Base-by-base conservation (phyloP, 805 yeast genomes). In the Brettanomyces nanus region DNA sequence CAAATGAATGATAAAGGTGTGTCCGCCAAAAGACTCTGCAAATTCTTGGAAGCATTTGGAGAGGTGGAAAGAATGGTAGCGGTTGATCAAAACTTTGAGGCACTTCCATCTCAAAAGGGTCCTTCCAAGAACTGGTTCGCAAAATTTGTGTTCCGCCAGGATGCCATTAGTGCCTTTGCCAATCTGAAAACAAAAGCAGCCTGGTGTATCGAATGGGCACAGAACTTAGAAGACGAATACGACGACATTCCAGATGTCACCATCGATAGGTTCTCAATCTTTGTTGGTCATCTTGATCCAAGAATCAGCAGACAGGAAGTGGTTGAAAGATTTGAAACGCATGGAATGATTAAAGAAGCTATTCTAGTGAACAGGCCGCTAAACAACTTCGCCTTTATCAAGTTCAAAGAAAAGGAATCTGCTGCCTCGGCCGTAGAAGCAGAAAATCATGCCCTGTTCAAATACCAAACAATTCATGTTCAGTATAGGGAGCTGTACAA, bases 381-480 rank as follows among this genome's bases (percentile, higher is more conserved):
- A 35, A 65, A 64, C 35, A 66, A 72, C 22, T 85, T 83, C 66
- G 95, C 94, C 1, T 85, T 86, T 51, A 73, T 86, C 43, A 73
- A 73, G 41, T 86, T 65, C 51, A 66, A 65, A 26, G 65, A 69
- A 9, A 87, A 80, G 48, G 69, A 71, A 18, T 75, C 92, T 18
- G 95, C 95, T 6, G 94, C 92, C 4, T 69, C 84, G 34, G 95
- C 95, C 1, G 85, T 86, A 38, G 94, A 85, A 56, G 69, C 78
- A 44, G 92, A 84, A 53, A 85, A 87, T 53, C 95, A 85, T 59
- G 69, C 94, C 3, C 71, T 79, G 56, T 76, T 86, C 52, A 62
- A 75, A 49, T 76, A 74, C 41, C 79, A 72, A 54, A 80, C 90
- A 6, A 81, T 86, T 67, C 92, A 83, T 56, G 95, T 86, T 33